Evolutionary conservation across 495 filamentous ascomycete genomes (phyloP).

Genomic region (Parmelia sp.): DNA sequence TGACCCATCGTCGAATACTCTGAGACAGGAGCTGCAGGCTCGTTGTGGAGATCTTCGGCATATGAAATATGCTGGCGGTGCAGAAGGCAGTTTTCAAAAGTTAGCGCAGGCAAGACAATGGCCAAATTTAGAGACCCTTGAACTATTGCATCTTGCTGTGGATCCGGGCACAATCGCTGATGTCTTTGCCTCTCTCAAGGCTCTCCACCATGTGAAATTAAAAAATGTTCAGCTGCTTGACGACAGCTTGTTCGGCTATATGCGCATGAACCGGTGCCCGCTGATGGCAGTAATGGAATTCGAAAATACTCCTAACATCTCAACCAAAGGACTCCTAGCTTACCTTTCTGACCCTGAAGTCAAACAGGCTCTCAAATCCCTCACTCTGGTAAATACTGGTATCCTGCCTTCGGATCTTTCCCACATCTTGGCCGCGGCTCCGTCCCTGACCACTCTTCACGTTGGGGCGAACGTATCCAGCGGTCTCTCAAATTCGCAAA

Average conservation of each 20-base stretch:
- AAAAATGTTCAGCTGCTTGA: conserved; percentile 60
- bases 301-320: conserved; percentile 60
- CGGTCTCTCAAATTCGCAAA: conserved; percentile 53
- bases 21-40: conserved; percentile 77
- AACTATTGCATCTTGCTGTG: conserved; percentile 64
- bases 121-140: conserved; percentile 72
- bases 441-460: conserved; percentile 56
- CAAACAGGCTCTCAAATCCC: conserved; percentile 46
- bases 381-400: conserved; percentile 63
- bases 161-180: conserved; percentile 66
- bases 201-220: conserved; percentile 66
- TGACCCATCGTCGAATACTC: conserved; percentile 61
- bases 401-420: conserved; percentile 57
- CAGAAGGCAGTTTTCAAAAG: conserved; percentile 69
- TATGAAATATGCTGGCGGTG: conserved; percentile 75
- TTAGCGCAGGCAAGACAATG: conserved; percentile 62
- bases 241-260: conserved; percentile 63
- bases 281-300: conserved; percentile 62
- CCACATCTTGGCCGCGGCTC: conserved; percentile 54
- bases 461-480: conserved; percentile 60
- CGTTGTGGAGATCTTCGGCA: conserved; percentile 77
- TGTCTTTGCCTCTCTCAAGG: conserved; percentile 58
- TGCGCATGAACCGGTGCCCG: conserved; percentile 59
- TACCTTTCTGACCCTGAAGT: conserved; percentile 52
- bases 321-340: conserved; percentile 56